Evolutionary conservation across 1,284 basidiomycete genomes (phyloP), one percentile per base, ranked within the genome.

Genomic region (Golubevia pallescens): DNA sequence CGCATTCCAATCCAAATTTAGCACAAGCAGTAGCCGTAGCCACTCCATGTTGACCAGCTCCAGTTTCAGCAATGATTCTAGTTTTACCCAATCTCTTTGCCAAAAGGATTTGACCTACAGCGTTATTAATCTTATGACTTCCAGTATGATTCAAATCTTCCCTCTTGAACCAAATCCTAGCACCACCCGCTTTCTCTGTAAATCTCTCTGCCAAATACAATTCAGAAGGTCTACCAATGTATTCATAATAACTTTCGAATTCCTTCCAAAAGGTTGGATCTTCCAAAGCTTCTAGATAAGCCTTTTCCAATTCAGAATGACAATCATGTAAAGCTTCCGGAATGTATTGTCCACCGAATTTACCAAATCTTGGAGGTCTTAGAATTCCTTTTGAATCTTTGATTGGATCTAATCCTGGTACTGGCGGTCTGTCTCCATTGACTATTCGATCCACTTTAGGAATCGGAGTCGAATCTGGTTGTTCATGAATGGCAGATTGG

Each of bases 21-120:
- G 96, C 96, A 78, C 97, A 99, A 7, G 94, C 97, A 1, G 96
- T 99, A 0, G 97, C 97, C 52, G 96, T 98, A 7, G 97, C 97
- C 20, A 99, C 95, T 86, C 97, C 97, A 86, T 99, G 97, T 86
- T 99, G 96, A 32, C 97, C 97, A 0, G 97, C 96, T 69, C 96
- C 96, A 0, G 97, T 99, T 88, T 99, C 97, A 59, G 96, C 95
- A 74, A 99, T 98, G 84, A 99, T 98, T 61, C 95, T 90, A 58
- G 89, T 97, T 88, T 99, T 99, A 32, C 97, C 96, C 71, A 99
- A 88, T 57, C 96, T 90, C 66, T 90, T 90, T 2, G 97, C 97
- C 38, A 99, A 90, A 16, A 99, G 89, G 71, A 98, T 94, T 67
- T 85, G 82, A 7, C 80, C 82, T 55, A 83, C 70, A 19, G 82